Evolutionary conservation across 768 basidiomycete species (phyloP), one percentile per base, ranked within the genome.

Genomic region (Pleurotus pulmonarius): DNA sequence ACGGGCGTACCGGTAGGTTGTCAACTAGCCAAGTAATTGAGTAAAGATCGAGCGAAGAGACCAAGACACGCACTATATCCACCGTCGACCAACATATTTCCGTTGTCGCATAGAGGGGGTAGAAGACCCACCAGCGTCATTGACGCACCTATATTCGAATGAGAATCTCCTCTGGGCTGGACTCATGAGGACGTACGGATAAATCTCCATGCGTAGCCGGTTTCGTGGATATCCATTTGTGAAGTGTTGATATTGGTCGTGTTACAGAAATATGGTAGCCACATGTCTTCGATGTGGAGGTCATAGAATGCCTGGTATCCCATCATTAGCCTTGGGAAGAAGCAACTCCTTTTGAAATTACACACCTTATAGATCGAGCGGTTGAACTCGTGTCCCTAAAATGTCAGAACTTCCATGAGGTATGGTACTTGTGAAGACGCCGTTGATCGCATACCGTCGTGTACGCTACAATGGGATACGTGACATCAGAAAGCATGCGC

Each of bases 201-300:
- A 66, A 85, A 92, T 62, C 94, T 80, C 96, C 96, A 99, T 11
- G 97, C 96, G 73, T 98, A 98, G n/a, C 97, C 97, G 11, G 92
- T 92, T 63, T 95, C 90, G 64, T 99, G 97, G 43, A 98, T 87
- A 65, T 98, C 94, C 94, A 98, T 98, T 7, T 87, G 82, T 7
- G 94, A 97, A 45, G 91, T 92, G 52, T 88, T 94, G 69, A 99
- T 97, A 64, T 98, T 98, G 16, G 97, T 96, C 2, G 96, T 92
- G 64, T 98, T 98, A 72, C 94, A 97, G 73, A 96, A 98, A 75
- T 85, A 98, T 3, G 96, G 97, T 5, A 99, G 77, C 97, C 96
- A 98, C 91, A 97, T 96, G 71, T 97, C 95, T 70, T 94, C 90
- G 40, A 93, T 93, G 63, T 98, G 94, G 41, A 94, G 83, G 69